phyloP scores from a whole-genome alignment of 257 asterid genomes.

The Ophiorrhiza pumila region DNA sequence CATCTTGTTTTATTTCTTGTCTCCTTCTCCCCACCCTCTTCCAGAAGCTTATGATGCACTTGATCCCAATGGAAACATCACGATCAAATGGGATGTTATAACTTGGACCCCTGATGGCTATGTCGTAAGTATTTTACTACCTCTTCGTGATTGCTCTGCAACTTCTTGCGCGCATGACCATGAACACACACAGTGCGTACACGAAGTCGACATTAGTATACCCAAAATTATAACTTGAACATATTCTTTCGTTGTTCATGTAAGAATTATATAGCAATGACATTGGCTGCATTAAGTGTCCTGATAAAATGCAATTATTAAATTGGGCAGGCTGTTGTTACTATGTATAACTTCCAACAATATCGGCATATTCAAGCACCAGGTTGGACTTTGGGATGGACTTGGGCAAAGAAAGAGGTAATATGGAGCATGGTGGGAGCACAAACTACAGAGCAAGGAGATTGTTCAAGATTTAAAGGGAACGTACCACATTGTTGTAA shows the following conservation, averaged over 20 bases:
- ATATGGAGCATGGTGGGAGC: constrained; percentile 85
- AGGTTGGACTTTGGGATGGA: constrained; percentile 95
- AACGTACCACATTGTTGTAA: constrained; percentile 77
- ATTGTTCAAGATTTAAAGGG: constrained; percentile 71
- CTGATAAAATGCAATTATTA: neutral
- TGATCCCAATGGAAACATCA: constrained; percentile 83
- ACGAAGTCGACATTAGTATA: neutral
- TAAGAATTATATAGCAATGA: neutral
- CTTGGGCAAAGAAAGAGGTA: constrained; percentile 91
- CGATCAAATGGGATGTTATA: constrained; percentile 75
- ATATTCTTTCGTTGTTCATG: neutral
- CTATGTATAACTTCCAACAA: constrained; percentile 87
- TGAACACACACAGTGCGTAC: neutral
- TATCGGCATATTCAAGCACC: constrained; percentile 90
- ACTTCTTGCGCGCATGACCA: too few relatives aligned
- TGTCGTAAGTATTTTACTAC: constrained; percentile 46
- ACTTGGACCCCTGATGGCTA: constrained; percentile 85
- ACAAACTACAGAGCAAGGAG: constrained; percentile 89
- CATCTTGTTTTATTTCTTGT: constrained; percentile 12
- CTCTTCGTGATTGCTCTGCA: neutral
- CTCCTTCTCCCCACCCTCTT: constrained; percentile 4
- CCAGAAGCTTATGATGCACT: constrained; percentile 85
- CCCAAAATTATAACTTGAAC: neutral
- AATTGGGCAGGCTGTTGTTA: constrained; percentile 57
- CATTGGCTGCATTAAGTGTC: neutral